Percentiles rank a stretch among this genome's conserved stretches.
Evolutionary conservation across 2,329 filamentous ascomycete species (phyloP).

Genomic region (Penicillium sp.): DNA sequence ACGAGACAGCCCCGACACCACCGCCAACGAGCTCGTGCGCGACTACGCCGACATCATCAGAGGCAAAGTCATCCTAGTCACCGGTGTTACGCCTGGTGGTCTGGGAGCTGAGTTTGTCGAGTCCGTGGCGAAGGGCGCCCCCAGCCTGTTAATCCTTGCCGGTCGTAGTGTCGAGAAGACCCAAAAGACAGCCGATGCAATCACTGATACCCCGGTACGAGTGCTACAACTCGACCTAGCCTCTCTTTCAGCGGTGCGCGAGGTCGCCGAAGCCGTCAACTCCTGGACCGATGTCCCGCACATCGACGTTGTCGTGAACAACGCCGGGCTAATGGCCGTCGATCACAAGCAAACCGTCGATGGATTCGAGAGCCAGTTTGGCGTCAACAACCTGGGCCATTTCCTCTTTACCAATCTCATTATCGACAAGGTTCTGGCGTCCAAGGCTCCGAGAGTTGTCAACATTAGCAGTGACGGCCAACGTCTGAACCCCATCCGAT

Average conservation of each 20-base stretch:
- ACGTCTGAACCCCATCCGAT: conserved; percentile 39
- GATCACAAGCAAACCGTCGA: conserved; percentile 28
- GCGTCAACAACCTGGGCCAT: conserved; percentile 37
- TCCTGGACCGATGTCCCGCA: conserved; percentile 21
- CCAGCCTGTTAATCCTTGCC: conserved; percentile 36
- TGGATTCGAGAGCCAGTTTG: conserved; percentile 37
- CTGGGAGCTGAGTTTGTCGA: conserved; percentile 35
- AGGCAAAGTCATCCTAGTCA: conserved; percentile 37
- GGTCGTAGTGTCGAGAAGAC: conserved; percentile 35
- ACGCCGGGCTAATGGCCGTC: conserved; percentile 38
- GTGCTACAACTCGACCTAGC: conserved; percentile 32
- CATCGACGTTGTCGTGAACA: conserved; percentile 43
- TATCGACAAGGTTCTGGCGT: conserved; percentile 27
- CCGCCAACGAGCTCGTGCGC: conserved; percentile 19
- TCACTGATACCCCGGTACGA: conserved; percentile 18
- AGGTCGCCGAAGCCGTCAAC: conserved; percentile 30
- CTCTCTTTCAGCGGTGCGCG: conserved; percentile 27
- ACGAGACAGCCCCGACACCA: too few relatives aligned
- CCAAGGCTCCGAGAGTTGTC: conserved; percentile 34
- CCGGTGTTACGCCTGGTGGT: conserved; percentile 35
- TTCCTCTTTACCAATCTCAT: conserved; percentile 41
- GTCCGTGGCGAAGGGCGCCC: conserved; percentile 32
- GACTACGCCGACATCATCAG: conserved; percentile 20
- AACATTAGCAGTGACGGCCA: conserved; percentile 46
- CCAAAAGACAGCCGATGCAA: conserved; percentile 23